Base-by-base conservation (phyloP, 805 yeast species). In the Candida easanensis region DNA sequence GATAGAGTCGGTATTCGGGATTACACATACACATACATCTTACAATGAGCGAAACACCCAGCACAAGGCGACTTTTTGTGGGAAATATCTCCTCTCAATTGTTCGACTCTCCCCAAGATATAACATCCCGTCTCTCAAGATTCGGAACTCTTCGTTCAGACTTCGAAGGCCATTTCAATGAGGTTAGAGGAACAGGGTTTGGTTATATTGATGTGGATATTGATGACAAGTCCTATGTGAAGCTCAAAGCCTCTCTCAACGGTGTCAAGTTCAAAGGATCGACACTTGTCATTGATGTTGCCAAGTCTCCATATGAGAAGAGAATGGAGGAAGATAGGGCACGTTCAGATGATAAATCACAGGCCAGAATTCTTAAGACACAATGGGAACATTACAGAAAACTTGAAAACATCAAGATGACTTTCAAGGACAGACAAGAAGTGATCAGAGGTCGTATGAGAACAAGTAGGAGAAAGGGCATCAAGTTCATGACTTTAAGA, bases 231-330 rank as follows among this genome's bases (percentile, higher is more conserved):
- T 68, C 71, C 27, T 78, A 73, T 42, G 65, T 63, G 1, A 76
- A 74, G 36, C 63, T 91, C 39, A 73, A 74, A 45, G 60, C 65
- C 6, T 68, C 84, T 0, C 73, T 87, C 50, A 76, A 88, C 58
- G 93, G 90, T 23, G 76, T 84, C 2, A 76, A 74, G 20, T 91
- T 74, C 64, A 88, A 85, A 73, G 96, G 95, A 2, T 71, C 83
- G 20, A 77, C 73, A 41, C 62, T 91, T 27, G 68, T 70, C 3
- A 64, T 91, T 9, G 79, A 74, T 40, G 60, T 66, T 35, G 97
- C 97, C 3, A 77, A 73, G 51, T 80, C 80, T 0, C 68, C 68
- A 34, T 84, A 65, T 62, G 54, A 64, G 35, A 66, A 66, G 19
- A 56, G 63, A 16, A 74, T 82, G 82, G 61, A 63, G 23, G 57